These are phyloP conservation scores for Talaromyces proteolyticus DNA, from an alignment of 495 filamentous ascomycete species.

Conservation along the genomic window DNA sequence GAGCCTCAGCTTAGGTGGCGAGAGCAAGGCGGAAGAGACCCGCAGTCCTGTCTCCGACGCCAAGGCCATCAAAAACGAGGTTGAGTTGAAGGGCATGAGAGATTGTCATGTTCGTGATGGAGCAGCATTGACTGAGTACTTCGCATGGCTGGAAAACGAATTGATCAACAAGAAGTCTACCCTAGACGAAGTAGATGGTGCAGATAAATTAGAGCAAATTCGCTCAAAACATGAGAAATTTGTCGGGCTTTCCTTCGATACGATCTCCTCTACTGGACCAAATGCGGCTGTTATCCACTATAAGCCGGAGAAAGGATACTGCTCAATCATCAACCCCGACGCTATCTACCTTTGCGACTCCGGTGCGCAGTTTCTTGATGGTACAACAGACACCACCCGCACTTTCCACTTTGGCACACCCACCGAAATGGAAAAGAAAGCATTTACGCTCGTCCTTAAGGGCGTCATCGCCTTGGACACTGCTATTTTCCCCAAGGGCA, in stretches of 20 bases:
- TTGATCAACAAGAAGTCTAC: slow-evolving; percentile 64
- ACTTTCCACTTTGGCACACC: slow-evolving; percentile 90
- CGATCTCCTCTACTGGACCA: slow-evolving; percentile 90
- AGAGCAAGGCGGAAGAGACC: slow-evolving; percentile 77
- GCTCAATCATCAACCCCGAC: slow-evolving; percentile 78
- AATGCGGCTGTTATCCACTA: slow-evolving; percentile 99
- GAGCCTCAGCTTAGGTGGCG: slow-evolving; percentile 81
- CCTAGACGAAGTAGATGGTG: slow-evolving; percentile 84
- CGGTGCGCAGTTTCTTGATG: slow-evolving; percentile 90
- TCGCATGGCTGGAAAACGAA: slow-evolving; percentile 94
- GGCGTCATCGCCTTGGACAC: slow-evolving; percentile 89
- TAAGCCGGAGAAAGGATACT: slow-evolving; percentile 79
- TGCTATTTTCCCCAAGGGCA: slow-evolving; percentile 90
- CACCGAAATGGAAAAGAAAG: slow-evolving; percentile 77
- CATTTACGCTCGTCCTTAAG: slow-evolving; percentile 94
- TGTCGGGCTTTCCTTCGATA: slow-evolving; percentile 89
- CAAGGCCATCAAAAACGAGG: slow-evolving; percentile 96
- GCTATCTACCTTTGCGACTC: slow-evolving; percentile 95
- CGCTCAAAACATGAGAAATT: slow-evolving; percentile 78
- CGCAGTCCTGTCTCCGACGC: slow-evolving; percentile 87
- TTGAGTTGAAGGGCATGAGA: slow-evolving; percentile 88
- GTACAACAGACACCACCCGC: slow-evolving; percentile 93
- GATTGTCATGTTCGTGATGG: slow-evolving; percentile 93
- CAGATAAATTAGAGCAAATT: slow-evolving; percentile 82
- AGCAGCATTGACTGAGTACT: slow-evolving; percentile 85